A percentile compares a stretch with the other conserved stretches of the same genome.
phyloP scores from a whole-genome alignment of 768 basidiomycete species.

The Lentinula raphanica region DNA sequence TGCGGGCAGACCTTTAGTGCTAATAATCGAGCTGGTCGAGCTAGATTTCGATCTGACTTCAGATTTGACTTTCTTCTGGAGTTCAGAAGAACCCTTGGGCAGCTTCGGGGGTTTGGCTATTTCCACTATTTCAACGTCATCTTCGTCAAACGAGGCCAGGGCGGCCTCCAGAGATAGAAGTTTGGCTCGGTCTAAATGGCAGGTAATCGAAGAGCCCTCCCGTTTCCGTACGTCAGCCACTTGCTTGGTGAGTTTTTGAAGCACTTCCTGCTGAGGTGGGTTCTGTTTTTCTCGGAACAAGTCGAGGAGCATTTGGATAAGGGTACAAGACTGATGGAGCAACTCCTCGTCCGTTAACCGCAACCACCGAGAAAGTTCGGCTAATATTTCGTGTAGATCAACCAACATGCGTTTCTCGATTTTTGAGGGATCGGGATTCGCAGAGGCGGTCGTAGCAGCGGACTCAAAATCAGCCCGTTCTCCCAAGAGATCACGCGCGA shows the following conservation, averaged over 20 bases:
- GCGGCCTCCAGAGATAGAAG: slow-evolving; percentile 63
- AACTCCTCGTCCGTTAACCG: slow-evolving; percentile 90
- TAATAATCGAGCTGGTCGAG: background rate
- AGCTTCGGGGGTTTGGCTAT: slow-evolving; percentile 19
- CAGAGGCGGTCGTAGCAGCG: slow-evolving; percentile 29
- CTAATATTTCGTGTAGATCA: slow-evolving; percentile 72
- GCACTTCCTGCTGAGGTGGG: slow-evolving; percentile 46
- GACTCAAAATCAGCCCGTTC: slow-evolving; percentile 77
- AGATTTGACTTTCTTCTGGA: background rate
- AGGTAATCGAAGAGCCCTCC: slow-evolving; percentile 36
- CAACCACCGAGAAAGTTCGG: slow-evolving; percentile 81
- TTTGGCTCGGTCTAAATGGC: slow-evolving; percentile 53
- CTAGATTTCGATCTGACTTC: background rate
- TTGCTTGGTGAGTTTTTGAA: slow-evolving; percentile 65
- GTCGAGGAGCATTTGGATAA: slow-evolving; percentile 73
- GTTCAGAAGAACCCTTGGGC: no score
- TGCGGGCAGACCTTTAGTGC: background rate
- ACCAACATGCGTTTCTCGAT: slow-evolving; percentile 72
- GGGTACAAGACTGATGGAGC: slow-evolving; percentile 80
- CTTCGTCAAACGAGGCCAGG: slow-evolving; percentile 54
- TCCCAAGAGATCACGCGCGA: slow-evolving; percentile 80
- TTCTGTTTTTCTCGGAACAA: slow-evolving; percentile 65
- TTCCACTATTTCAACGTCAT: slow-evolving; percentile 52
- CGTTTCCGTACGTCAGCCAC: slow-evolving; percentile 53
- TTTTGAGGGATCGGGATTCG: slow-evolving; percentile 23